phyloP scores from a whole-genome alignment of 2,329 filamentous ascomycete genomes.

The Talaromyces sp. region DNA sequence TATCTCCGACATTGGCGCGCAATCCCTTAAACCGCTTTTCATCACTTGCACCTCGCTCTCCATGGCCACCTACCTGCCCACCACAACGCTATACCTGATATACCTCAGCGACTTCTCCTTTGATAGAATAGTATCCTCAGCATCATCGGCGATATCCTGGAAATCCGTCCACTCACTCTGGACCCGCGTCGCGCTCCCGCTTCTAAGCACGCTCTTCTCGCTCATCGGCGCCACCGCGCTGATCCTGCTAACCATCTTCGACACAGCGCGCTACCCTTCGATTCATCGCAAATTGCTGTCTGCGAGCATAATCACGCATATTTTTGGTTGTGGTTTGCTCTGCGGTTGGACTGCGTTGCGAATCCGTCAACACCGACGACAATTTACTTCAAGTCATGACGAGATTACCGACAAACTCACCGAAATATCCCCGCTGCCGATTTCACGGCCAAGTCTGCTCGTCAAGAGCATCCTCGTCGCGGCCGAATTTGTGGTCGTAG shows the following conservation, averaged over 20 bases:
- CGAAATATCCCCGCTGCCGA: neutral
- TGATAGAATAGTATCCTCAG: neutral
- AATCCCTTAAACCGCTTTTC: slow-evolving; percentile 9
- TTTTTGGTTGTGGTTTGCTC: slow-evolving; percentile 4
- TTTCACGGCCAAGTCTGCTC: neutral
- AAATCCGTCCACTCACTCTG: neutral
- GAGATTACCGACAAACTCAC: neutral
- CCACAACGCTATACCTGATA: neutral
- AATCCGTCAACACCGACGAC: slow-evolving; percentile 1
- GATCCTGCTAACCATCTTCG: slow-evolving; percentile 9
- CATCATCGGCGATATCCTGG: neutral
- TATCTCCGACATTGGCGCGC: slow-evolving; percentile 11
- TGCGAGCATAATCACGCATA: slow-evolving; percentile 3
- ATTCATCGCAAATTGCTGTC: slow-evolving; percentile 2
- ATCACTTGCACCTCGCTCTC: slow-evolving; percentile 2
- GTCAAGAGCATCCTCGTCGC: slow-evolving; percentile 3
- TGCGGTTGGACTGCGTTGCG: slow-evolving; percentile 2
- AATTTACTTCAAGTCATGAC: neutral
- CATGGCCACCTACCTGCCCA: slow-evolving; percentile 8
- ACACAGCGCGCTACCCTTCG: slow-evolving; percentile 1
- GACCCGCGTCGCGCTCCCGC: neutral
- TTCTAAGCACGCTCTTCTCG: slow-evolving; percentile 3
- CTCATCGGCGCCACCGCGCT: slow-evolving; percentile 2
- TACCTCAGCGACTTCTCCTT: neutral
- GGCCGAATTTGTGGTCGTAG: slow-evolving; percentile 2